Base-by-base conservation (phyloP, 1,139 yeast genomes). In the Nakaseomyces uthaithaninus region DNA sequence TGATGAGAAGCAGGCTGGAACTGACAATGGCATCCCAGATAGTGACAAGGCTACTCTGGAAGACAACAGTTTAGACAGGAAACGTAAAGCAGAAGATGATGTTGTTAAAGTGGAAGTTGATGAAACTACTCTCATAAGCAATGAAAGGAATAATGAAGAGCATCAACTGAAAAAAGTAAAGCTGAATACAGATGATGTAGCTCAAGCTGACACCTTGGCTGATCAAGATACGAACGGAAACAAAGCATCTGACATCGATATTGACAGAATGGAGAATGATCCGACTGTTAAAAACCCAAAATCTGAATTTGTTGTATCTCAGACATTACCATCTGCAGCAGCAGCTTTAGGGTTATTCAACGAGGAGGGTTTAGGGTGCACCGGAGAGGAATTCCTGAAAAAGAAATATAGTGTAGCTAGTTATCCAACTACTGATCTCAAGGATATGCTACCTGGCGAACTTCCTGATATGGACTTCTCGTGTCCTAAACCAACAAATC, bases 381-480 rank as follows among this genome's bases (percentile, higher is more conserved):
- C 66, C 4, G 87, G 86, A 7, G 80, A 77, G 42, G 94, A 83
- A 38, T 85, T 74, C 52, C 62, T 83, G 43, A 83, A 83, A 57
- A 72, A 71, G 50, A 82, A 81, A 57, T 86, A 80, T 53, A 96
- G 86, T 1, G 98, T 93, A 11, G 85, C 94, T 0, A 78, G 91
- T 14, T 91, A 80, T 57, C 99, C 99, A 0, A 75, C 77, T 22
- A 71, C 70, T 35, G 95, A 89, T 55, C 66, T 93, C 35, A 71
- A 75, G 50, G 82, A 79, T 41, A 62, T 82, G 47, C 68, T 93
- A 31, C 95, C 98, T 0, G 99, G 98, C 2, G 75, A 69, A 27
- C 80, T 87, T 20, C 98, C 98, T 8, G 78, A 83, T 59, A 74
- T 72, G 42, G 98, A 91, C 60, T 87, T 84, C 54, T 81, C 95